phyloP scores from a whole-genome alignment of 352 stramenopile genomes.

The Phytophthora europaea region DNA sequence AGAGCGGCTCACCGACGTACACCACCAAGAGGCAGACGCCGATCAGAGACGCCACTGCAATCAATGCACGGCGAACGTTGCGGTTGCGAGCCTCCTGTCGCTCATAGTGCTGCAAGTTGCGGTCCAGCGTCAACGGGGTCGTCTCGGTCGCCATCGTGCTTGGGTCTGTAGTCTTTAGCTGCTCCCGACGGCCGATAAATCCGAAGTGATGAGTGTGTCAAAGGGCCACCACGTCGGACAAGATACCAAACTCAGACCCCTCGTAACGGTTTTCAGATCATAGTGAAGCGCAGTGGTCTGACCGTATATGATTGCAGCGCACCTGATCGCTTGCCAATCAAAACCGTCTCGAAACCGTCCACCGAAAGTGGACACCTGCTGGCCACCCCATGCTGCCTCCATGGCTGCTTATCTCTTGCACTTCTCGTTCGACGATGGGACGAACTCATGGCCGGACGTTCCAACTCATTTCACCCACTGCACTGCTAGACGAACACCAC shows the following conservation, averaged over 20 bases:
- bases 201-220: slow-evolving; percentile 30
- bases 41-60: slow-evolving; percentile 28
- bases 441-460: slow-evolving; percentile 24
- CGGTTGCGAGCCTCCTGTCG: slow-evolving; percentile 34
- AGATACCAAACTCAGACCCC: slow-evolving; percentile 21
- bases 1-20: slow-evolving; percentile 28
- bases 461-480: slow-evolving; percentile 22
- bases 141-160: slow-evolving; percentile 32
- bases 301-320: slow-evolving; percentile 19
- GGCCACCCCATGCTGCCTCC: background rate
- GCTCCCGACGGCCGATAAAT: slow-evolving; percentile 10
- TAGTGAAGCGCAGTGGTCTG: slow-evolving; percentile 6
- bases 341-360: slow-evolving; percentile 24
- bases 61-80: slow-evolving; percentile 27
- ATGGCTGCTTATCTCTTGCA: slow-evolving; percentile 21
- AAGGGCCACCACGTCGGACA: slow-evolving; percentile 3
- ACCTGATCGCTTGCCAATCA: slow-evolving; percentile 34
- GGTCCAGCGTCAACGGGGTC: slow-evolving; percentile 32
- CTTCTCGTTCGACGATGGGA: slow-evolving; percentile 27
- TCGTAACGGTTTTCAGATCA: slow-evolving; percentile 26
- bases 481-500: slow-evolving; percentile 8
- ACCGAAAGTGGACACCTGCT: slow-evolving; percentile 19
- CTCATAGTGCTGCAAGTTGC: slow-evolving; percentile 31
- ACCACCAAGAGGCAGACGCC: slow-evolving; percentile 28
- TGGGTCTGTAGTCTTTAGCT: background rate